phyloP scores from a whole-genome alignment of 768 basidiomycete species.

The Pulveroboletus frians region DNA sequence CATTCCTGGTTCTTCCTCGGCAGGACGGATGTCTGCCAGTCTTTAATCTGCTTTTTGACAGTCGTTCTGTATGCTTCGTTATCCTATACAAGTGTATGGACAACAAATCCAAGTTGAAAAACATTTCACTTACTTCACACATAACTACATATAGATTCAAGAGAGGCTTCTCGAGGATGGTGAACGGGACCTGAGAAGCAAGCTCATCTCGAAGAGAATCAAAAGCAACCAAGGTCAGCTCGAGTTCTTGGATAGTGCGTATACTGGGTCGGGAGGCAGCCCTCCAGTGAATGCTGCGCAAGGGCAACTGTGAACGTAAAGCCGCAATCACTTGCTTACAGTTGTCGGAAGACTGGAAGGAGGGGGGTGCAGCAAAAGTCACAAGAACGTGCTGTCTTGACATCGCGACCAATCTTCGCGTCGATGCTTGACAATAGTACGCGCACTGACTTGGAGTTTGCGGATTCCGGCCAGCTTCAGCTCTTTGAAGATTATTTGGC shows the following conservation, averaged over 20 bases:
- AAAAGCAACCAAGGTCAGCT: constrained; percentile 65
- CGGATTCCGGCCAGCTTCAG: neutral
- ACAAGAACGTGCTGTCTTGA: constrained; percentile 53
- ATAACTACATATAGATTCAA: constrained; percentile 81
- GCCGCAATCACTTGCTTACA: constrained; percentile 68
- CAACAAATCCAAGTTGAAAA: constrained; percentile 3
- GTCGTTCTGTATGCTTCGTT: constrained; percentile 70
- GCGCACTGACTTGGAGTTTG: neutral
- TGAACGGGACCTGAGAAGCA: constrained; percentile 68
- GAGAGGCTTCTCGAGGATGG: constrained; percentile 80
- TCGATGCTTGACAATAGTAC: neutral
- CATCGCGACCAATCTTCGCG: constrained; percentile 18
- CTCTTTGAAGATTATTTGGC: neutral
- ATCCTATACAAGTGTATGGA: constrained; percentile 36
- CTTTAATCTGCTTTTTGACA: constrained; percentile 82
- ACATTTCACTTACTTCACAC: constrained; percentile 68
- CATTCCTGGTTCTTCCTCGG: constrained; percentile 86
- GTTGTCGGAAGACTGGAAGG: constrained; percentile 62
- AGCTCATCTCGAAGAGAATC: constrained; percentile 68
- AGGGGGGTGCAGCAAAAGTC: constrained; percentile 60
- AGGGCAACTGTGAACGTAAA: constrained; percentile 67
- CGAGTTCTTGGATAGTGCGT: constrained; percentile 86
- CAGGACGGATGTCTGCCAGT: constrained; percentile 73
- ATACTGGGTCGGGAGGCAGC: constrained; percentile 62
- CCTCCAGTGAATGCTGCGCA: constrained; percentile 94